Conservation (phyloP, 2,329 filamentous ascomycete genomes). For the Triangularia verruculosa region DNA sequence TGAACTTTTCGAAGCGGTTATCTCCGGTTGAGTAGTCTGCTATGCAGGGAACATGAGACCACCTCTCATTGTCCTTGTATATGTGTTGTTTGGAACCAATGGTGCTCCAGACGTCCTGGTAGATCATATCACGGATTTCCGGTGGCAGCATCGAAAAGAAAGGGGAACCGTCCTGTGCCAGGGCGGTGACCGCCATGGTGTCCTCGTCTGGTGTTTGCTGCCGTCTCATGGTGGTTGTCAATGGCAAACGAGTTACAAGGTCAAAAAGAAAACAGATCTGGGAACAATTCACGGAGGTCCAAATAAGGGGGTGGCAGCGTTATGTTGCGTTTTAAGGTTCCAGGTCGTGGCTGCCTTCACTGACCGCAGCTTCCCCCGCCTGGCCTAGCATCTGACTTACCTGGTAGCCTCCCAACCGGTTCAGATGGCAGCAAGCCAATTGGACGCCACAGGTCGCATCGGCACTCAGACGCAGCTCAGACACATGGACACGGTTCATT, state of each 20-base stretch:
- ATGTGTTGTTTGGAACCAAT: conserved; percentile 27
- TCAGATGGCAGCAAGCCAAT: neutral
- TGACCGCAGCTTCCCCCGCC: neutral
- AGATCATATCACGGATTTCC: conserved; percentile 35
- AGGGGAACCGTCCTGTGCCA: conserved; percentile 42
- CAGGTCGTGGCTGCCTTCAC: neutral
- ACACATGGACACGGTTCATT: neutral
- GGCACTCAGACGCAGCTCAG: neutral
- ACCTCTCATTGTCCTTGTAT: neutral
- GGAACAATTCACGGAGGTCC: neutral
- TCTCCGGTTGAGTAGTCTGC: conserved; percentile 14
- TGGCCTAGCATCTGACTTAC: neutral
- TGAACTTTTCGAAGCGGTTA: conserved; percentile 12
- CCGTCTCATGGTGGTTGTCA: neutral
- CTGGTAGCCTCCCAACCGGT: neutral
- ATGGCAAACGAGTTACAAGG: neutral
- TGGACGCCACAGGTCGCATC: neutral
- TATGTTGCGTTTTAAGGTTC: neutral
- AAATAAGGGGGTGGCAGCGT: neutral
- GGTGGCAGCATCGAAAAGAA: conserved; percentile 31
- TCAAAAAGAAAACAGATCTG: neutral
- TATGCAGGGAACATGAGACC: conserved; percentile 24
- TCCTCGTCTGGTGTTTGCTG: conserved; percentile 18
- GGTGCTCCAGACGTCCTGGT: conserved; percentile 30
- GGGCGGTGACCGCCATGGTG: conserved; percentile 36